Evolutionary conservation across 768 basidiomycete genomes (phyloP), one percentile per base, ranked within the genome.

Genomic region (Rhodosporidiobolus odoratus): DNA sequence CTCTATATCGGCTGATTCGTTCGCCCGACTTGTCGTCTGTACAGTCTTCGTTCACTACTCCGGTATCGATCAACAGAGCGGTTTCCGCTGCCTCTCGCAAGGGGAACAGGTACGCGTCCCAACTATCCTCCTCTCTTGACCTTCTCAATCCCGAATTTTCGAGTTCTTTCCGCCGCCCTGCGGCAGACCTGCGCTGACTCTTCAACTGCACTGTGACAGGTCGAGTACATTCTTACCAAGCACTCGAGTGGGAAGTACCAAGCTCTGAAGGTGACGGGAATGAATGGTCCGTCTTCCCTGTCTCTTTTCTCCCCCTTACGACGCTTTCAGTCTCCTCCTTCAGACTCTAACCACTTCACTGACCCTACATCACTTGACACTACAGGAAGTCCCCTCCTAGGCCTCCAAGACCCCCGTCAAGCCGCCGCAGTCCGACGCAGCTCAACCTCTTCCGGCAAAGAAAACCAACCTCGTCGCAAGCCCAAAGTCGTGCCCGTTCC

Each of bases 41-140:
- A 13, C 53, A 65, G 63, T 65, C 25, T 65, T 65, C 25, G 53
- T 54, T 15, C 63, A 65, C 54, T 65, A 56, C 53, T 45, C 63
- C 21, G 54, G 63, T n/a, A 34, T 65, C 54, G 32, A 37, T 25
- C 41, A 35, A 16, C 15, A 21, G 30, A 12, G 10, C 9, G 54
- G 54, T 2, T 65, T 65, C 63, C 63, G 63, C 32, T 57, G 63
- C 54, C 41, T 65, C 23, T 27, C 54, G 30, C 43, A 13, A 2
- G 63, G 40, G 43, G 63, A 65, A 23, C 4, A 32, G 6, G 63
- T 65, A 54, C 30, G 63, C n/a, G n/a, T n/a, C n/a, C n/a, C n/a
- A n/a, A n/a, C 47, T 3, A 6, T 9, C 52, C 27, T 53, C 32
- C 30, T 32, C 52, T 30, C 9, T 30, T 50, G 27, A 53, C 30